Base-by-base conservation (phyloP, 2,329 filamentous ascomycete genomes). In the Leptographium wingfieldii region DNA sequence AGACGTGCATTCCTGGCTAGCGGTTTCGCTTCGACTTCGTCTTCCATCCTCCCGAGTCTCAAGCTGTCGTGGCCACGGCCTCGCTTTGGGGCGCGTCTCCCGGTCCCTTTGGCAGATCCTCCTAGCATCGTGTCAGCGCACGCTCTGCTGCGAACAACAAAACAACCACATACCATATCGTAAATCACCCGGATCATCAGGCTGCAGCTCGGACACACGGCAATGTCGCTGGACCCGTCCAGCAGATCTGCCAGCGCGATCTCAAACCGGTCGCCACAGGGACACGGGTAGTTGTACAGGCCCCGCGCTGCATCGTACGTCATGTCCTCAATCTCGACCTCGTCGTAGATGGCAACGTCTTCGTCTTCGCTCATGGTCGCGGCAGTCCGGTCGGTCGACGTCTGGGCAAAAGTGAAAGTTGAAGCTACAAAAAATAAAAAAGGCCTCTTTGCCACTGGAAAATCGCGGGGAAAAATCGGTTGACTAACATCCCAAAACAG, bases 321-420 rank as follows among this genome's bases (percentile, higher is more conserved):
- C 91, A 96, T 95, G 74, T 99, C 94, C 73, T 97, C 92, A 76
- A 97, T 96, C 73, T 97, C 92, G 73, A 97, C 92, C 74, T 96
- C 92, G 70, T 97, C 92, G 78, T 96, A 97, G 71, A 96, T 89
- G 66, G 87, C 84, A 60, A 87, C 73, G 40, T 75, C 71, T 58
- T 82, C 79, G 65, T 86, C 81, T 70, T 85, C 84, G 43, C 83
- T 78, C 83, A 85, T 86, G 60, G 66, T 75, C 59, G 52, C 27
- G 10, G 51, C n/a, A 27, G 31, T 38, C 48, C 27, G 38, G 27
- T 55, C 4, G 33, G 1, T 6, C 6, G 16, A 19, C 19, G 4
- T 2, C 3, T 46, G 19, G 16, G 22, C 27, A 46, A 33, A 27
- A 46, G 19, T 29, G 10, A 29, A 27, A 12, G 6, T 31, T 22